Evolutionary conservation across 1,284 basidiomycete genomes (phyloP), one percentile per base, ranked within the genome.

Genomic region (Cutaneotrichosporon arboriforme): DNA sequence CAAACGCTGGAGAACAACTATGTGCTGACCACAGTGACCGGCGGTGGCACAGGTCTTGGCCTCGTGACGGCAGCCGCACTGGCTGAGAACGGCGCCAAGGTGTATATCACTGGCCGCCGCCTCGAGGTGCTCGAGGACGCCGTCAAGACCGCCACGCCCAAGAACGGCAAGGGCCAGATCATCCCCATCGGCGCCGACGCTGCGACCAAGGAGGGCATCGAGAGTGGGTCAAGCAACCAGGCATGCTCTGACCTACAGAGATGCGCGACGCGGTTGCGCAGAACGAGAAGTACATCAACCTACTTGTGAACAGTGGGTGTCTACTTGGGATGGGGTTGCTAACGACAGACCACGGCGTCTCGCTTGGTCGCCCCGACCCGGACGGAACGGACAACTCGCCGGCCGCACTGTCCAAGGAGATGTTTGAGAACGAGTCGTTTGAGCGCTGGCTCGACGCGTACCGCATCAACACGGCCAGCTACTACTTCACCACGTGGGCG

Each of bases 51-150:
- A 2, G 69, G 69, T 23, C 56, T 68, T 8, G 66, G 67, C 13
- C 36, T 55, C 61, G 65, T 67, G 13, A 67, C 70, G 17, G 66
- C 71, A 7, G 62, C 63, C 15, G 68, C 71, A 0, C 69, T 72
- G 34, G 68, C 66, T 4, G 61, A 64, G 52, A 76, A 76, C 55
- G 75, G 75, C n/a, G 70, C 71, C 14, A 67, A 64, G 45, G 75
- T 76, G n/a, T 73, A 70, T 58, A 75, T 75, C 60, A 70, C 69
- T 14, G 73, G 73, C 9, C 59, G 75, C 22, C 59, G 75, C 12
- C 50, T 57, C 15, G 73, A 75, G 12, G 62, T 69, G 1, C 58
- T 75, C 22, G 58, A 69, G 7, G 49, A 47, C 7, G 62, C 73
- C 4, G 68, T 62, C 15, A 58, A 63, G 48, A 66, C 66, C 5